Evolutionary conservation across 1,139 yeast genomes (phyloP).

Genomic region (Wickerhamomyces sp.): DNA sequence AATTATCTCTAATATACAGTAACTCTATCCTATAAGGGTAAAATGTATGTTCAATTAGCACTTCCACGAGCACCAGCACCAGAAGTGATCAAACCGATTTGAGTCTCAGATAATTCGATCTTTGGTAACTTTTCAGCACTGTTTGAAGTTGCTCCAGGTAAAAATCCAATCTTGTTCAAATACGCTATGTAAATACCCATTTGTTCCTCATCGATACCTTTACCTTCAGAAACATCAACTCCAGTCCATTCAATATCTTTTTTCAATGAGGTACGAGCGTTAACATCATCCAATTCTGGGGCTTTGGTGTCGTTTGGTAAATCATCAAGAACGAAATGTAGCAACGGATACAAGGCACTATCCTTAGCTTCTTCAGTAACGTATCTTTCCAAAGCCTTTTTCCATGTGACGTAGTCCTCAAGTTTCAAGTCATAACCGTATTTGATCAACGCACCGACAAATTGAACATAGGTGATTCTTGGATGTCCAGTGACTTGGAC

Average conservation of each 20-base stretch:
- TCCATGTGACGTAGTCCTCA: conserved; percentile 76
- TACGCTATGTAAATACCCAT: conserved; percentile 78
- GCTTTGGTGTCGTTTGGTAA: conserved; percentile 89
- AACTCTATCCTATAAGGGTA: too few species aligned
- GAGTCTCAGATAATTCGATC: conserved; percentile 49
- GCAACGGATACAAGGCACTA: conserved; percentile 84
- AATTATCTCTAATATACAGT: too few species aligned
- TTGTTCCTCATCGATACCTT: conserved; percentile 62
- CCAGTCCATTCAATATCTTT: conserved; percentile 62
- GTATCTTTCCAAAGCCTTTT: conserved; percentile 63
- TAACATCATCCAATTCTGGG: conserved; percentile 86
- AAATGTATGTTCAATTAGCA: conserved; percentile 24
- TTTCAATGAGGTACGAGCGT: conserved; percentile 61
- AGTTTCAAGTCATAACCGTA: conserved; percentile 70
- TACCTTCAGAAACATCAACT: conserved; percentile 59
- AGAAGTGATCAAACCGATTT: conserved; percentile 58
- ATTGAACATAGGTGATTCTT: conserved; percentile 73
- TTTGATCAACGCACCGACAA: conserved; percentile 53
- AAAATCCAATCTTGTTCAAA: conserved; percentile 71
- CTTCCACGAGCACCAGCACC: conserved; percentile 87
- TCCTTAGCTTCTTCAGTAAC: conserved; percentile 70
- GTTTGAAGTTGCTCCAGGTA: conserved; percentile 54
- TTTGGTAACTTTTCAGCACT: conserved; percentile 51
- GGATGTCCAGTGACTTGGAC: conserved; percentile 99
- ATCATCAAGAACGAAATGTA: conserved; percentile 90